These are phyloP conservation scores for Basipetospora sp. DNA, from an alignment of 2,329 filamentous ascomycete genomes.

Conservation along the genomic window DNA sequence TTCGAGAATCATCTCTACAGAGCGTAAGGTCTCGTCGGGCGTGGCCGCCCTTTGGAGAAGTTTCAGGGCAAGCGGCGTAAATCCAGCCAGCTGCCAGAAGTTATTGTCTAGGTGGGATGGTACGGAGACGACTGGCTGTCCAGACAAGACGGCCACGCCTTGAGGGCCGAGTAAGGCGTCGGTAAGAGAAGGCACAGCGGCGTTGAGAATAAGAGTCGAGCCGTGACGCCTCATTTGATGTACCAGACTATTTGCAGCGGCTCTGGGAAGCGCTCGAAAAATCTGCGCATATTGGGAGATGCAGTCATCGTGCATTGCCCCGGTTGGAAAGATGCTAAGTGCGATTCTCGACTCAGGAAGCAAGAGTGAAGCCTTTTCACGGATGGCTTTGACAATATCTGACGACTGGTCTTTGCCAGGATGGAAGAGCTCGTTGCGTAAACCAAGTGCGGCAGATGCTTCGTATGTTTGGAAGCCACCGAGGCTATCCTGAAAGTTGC, in stretches of 20 bases:
- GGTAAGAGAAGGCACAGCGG: constrained; percentile 71
- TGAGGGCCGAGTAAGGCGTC: constrained; percentile 71
- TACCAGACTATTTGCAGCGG: constrained; percentile 52
- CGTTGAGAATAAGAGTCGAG: constrained; percentile 73
- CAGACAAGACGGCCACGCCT: constrained; percentile 69
- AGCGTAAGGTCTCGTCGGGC: constrained; percentile 55
- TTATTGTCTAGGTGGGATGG: constrained; percentile 83
- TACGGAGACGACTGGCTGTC: constrained; percentile 64
- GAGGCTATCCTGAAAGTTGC: constrained; percentile 91
- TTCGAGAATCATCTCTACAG: constrained; percentile 71
- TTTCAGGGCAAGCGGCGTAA: constrained; percentile 70
- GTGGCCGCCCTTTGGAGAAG: constrained; percentile 64
- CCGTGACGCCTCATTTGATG: constrained; percentile 58
- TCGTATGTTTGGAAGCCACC: constrained; percentile 94
- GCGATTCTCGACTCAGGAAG: constrained; percentile 70
- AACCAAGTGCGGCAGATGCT: constrained; percentile 76
- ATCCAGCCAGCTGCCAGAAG: constrained; percentile 84
- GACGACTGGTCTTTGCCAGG: constrained; percentile 81
- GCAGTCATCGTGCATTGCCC: constrained; percentile 69
- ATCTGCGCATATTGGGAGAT: constrained; percentile 63
- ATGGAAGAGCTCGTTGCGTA: constrained; percentile 81
- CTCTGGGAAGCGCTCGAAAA: constrained; percentile 59
- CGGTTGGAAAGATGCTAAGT: constrained; percentile 67
- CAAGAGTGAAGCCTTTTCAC: constrained; percentile 67
- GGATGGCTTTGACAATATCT: constrained; percentile 78